These are phyloP conservation scores for Lactarius evosmus DNA, from an alignment of 768 basidiomycete species.

Conservation along the genomic window DNA sequence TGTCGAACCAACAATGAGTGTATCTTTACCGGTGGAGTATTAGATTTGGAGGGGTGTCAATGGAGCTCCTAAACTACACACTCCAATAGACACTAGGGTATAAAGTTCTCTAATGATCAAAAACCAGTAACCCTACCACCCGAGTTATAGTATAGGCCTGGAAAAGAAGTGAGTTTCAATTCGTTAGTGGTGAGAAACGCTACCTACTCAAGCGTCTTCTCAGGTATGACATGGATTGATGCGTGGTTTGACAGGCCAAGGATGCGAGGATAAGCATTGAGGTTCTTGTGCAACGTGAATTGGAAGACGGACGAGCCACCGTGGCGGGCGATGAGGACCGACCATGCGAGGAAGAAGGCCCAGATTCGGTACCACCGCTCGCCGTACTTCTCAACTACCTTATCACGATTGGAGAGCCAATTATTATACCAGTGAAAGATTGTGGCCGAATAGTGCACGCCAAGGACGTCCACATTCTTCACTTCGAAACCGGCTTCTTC, in stretches of 20 bases:
- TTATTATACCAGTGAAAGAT: constrained; percentile 93
- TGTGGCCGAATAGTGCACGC: constrained; percentile 95
- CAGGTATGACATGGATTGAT: constrained; percentile 69
- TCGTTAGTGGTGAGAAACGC: too few relatives aligned
- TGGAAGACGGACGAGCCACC: constrained; percentile 94
- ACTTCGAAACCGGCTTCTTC: constrained; percentile 95
- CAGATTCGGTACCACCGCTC: constrained; percentile 93
- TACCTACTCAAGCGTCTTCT: constrained; percentile 50
- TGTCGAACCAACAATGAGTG: not conserved
- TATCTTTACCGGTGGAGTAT: not conserved
- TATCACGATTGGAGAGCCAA: constrained; percentile 92
- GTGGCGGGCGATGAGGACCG: constrained; percentile 82
- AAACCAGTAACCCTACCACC: not conserved
- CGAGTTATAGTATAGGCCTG: constrained; percentile 10
- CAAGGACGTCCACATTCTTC: constrained; percentile 93
- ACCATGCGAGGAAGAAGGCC: constrained; percentile 96
- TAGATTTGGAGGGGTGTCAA: not conserved
- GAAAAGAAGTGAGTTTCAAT: not conserved
- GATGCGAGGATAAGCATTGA: constrained; percentile 92
- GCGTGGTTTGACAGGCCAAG: constrained; percentile 78
- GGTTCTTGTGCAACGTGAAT: constrained; percentile 96
- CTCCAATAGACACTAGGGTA: not conserved
- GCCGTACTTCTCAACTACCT: constrained; percentile 85
- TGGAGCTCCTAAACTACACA: not conserved
- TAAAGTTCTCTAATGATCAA: not conserved